These are phyloP conservation scores for Leptographium lundbergii DNA, from an alignment of 2,329 filamentous ascomycete species.

Conservation along the genomic window DNA sequence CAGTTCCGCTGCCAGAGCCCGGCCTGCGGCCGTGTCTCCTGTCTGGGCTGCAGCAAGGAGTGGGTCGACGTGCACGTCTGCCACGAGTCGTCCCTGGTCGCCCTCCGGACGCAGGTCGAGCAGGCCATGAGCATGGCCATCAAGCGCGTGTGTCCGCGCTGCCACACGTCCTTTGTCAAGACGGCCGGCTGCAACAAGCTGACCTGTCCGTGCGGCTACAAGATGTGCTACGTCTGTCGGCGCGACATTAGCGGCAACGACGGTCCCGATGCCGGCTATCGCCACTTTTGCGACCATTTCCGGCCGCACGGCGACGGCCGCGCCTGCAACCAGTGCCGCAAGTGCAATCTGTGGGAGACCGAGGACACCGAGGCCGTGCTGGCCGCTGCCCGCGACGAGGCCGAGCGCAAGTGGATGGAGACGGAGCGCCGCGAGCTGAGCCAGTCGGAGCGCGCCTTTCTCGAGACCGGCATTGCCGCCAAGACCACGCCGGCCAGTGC, in stretches of 20 bases:
- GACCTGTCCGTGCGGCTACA: slow-evolving; percentile 88
- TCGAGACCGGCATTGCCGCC: slow-evolving; percentile 38
- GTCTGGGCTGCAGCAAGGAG: slow-evolving; percentile 65
- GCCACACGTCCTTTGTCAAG: slow-evolving; percentile 87
- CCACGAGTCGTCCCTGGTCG: slow-evolving; percentile 69
- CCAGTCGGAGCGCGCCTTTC: slow-evolving; percentile 40
- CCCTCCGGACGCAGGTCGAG: slow-evolving; percentile 80
- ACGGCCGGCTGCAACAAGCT: slow-evolving; percentile 92
- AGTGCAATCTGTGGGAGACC: slow-evolving; percentile 67
- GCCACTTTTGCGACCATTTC: slow-evolving; percentile 95
- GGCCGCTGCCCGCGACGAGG: slow-evolving; percentile 54
- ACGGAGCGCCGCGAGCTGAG: slow-evolving; percentile 47
- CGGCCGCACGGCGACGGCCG: slow-evolving; percentile 62
- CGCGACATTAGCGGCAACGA: slow-evolving; percentile 47
- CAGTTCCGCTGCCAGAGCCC: slow-evolving; percentile 67
- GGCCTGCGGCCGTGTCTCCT: slow-evolving; percentile 57
- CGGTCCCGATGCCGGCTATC: slow-evolving; percentile 56
- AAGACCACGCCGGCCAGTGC: neutral
- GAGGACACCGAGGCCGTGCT: slow-evolving; percentile 61
- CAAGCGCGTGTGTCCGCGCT: slow-evolving; percentile 88
- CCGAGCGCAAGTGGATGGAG: slow-evolving; percentile 58
- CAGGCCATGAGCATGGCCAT: slow-evolving; percentile 86
- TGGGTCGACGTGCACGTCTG: slow-evolving; percentile 88
- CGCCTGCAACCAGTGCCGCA: slow-evolving; percentile 65
- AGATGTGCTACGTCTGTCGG: slow-evolving; percentile 96